Evolutionary conservation across 2,329 filamentous ascomycete species (phyloP).

Genomic region (Fusarium sarcochroum): DNA sequence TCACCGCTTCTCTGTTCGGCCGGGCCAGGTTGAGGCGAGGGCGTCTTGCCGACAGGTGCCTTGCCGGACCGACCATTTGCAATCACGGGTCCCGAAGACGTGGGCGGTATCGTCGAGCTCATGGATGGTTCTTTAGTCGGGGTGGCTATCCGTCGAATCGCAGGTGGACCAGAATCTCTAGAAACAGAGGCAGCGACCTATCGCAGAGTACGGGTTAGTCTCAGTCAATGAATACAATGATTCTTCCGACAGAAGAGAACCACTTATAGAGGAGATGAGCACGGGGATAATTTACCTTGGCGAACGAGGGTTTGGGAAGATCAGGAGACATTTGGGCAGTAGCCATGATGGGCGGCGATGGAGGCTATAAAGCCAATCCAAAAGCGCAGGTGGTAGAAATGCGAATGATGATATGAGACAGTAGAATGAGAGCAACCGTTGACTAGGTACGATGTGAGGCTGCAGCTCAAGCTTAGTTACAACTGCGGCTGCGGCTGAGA

Average conservation of each 20-base stretch:
- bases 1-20: slow-evolving; percentile 39
- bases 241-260: slow-evolving; percentile 11
- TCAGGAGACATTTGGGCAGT: slow-evolving; percentile 63
- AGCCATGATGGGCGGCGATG: slow-evolving; percentile 58
- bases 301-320: slow-evolving; percentile 76
- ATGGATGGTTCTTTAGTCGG: slow-evolving; percentile 46
- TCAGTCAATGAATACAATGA: slow-evolving; percentile 19
- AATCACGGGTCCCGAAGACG: slow-evolving; percentile 44
- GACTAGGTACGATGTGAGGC: slow-evolving; percentile 39
- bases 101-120: slow-evolving; percentile 33
- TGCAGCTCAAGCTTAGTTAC: slow-evolving; percentile 24
- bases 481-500: slow-evolving; percentile 38
- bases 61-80: slow-evolving; percentile 47
- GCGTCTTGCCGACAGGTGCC: slow-evolving; percentile 31
- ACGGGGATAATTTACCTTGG: slow-evolving; percentile 70
- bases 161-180: slow-evolving; percentile 48
- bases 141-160: slow-evolving; percentile 48
- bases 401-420: slow-evolving; percentile 36
- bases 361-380: slow-evolving; percentile 43
- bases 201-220: slow-evolving; percentile 41
- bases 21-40: slow-evolving; percentile 40
- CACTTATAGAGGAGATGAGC: slow-evolving; percentile 21
- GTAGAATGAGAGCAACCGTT: slow-evolving; percentile 33
- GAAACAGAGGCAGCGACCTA: slow-evolving; percentile 65
- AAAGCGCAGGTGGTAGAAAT: slow-evolving; percentile 36